These are phyloP conservation scores for Aaosphaeria arxii DNA, from an alignment of 2,329 filamentous ascomycete species.

Conservation along the genomic window DNA sequence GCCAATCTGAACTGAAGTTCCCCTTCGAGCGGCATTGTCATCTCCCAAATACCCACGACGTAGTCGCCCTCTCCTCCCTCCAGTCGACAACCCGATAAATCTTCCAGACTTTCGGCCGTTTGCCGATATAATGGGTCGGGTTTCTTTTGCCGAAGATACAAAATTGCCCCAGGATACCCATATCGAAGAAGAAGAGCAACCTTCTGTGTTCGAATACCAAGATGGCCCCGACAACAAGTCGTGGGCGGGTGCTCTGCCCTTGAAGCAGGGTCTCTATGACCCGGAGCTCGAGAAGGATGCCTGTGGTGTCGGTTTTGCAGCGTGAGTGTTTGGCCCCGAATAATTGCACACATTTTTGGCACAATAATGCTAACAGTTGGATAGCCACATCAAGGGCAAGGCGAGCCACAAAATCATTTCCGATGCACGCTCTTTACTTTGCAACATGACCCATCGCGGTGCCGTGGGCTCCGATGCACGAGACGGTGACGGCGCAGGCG, in stretches of 20 bases:
- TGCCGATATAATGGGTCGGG: slow-evolving; percentile 55
- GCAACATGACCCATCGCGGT: slow-evolving; percentile 99
- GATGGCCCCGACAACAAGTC: slow-evolving; percentile 75
- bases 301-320: slow-evolving; percentile 98
- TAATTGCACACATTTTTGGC: not conserved
- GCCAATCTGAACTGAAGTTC: no score
- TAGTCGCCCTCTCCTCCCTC: not conserved
- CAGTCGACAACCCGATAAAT: not conserved
- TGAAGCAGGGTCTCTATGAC: slow-evolving; percentile 99
- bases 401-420: slow-evolving; percentile 97
- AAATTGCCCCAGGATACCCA: slow-evolving; percentile 44
- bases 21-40: slow-evolving; percentile 20
- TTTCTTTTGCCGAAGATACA: slow-evolving; percentile 51
- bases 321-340: slow-evolving; percentile 56
- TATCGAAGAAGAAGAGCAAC: slow-evolving; percentile 60
- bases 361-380: slow-evolving; percentile 12
- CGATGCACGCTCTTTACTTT: slow-evolving; percentile 94
- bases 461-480: slow-evolving; percentile 96
- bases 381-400: slow-evolving; percentile 93
- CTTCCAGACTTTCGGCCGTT: slow-evolving; percentile 40
- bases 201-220: slow-evolving; percentile 78
- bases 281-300: slow-evolving; percentile 97
- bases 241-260: slow-evolving; percentile 91
- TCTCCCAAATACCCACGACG: not conserved
- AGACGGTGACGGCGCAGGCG: slow-evolving; percentile 96